Base-by-base conservation (phyloP, 441 rosid species). In the Cnidoscolus chayamansa region DNA sequence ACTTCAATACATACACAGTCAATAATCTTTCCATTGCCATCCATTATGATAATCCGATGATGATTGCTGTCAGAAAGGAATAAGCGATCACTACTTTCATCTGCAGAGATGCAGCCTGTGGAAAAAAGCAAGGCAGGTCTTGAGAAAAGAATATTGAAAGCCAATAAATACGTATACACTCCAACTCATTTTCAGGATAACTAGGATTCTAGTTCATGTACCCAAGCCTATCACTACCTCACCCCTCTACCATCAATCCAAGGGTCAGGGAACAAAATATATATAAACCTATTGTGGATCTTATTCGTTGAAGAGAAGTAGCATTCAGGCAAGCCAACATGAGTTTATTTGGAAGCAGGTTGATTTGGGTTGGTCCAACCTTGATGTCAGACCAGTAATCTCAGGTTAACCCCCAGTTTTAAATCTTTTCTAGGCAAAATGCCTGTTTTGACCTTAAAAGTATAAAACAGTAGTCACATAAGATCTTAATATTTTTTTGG, bases 61-160 rank as follows among this genome's bases (percentile, higher is more conserved):
- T 95, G 97, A 80, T 93, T 93, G 85, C 86, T 86, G 85, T 95
- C 99, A 51, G 99, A 95, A 76, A 95, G 83, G 79, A 93, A 93
- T 67, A 95, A 70, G 47, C 86, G 86, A 70, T 77, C 64, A 48
- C 90, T 87, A 84, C 55, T 72, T 84, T 87, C 89, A 78, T 93
- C 94, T 67, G 90, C 89, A 80, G 92, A 85, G 67, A 95, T 67
- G 75, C 98, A 87, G 59, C 90, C 98, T 93, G 85, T 32, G 79
- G 59, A 76, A 79, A 79, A 60, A 79, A 60, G 37, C 65, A 57
- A 20, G 60, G 63, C 64, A 73, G 62, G 45, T 54, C 62, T 51
- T 73, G 73, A 80, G 83, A 76, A 47, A 70, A 68, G 47, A 35
- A 43, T 16, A 69, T 7, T 56, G 10, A 62, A 73, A 73, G 35